A percentile compares a stretch with the other conserved stretches of the same genome.
Conservation (phyloP, 441 rosid species). For the Viola pubescens region DNA sequence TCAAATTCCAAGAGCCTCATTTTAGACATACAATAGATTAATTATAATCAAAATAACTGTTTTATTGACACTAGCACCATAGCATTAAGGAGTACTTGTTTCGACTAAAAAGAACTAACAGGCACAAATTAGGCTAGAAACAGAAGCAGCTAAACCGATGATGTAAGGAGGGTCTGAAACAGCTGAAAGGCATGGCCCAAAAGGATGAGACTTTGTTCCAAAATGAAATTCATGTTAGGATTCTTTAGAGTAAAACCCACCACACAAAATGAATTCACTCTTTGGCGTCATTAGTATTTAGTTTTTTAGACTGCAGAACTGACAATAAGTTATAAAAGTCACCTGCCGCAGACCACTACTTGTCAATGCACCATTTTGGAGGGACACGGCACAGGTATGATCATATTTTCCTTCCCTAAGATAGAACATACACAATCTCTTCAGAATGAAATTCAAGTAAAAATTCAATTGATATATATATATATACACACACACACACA, state of each 20-base stretch:
- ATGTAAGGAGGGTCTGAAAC: background rate
- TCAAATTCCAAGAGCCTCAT: background rate
- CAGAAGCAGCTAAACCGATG: background rate
- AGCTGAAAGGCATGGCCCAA: background rate
- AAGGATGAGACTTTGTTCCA: background rate
- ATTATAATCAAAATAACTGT: background rate
- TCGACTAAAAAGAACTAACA: background rate
- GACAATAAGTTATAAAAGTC: slow-evolving; percentile 6
- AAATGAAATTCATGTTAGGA: slow-evolving; percentile 3
- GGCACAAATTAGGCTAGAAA: background rate
- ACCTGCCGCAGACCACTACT: slow-evolving; percentile 62
- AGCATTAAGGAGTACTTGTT: background rate
- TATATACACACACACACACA: too few species aligned
- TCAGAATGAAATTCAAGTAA: slow-evolving; percentile 1
- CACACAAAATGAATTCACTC: too few species aligned
- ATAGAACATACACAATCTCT: slow-evolving; percentile 18
- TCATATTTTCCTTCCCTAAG: slow-evolving; percentile 79
- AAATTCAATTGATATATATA: slow-evolving; percentile 5
- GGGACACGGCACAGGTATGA: slow-evolving; percentile 74
- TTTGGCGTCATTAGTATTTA: background rate
- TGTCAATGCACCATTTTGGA: slow-evolving; percentile 70
- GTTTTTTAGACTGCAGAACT: slow-evolving; percentile 6
- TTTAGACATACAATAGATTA: too few species aligned
- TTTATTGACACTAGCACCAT: background rate
- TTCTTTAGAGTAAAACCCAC: background rate